Conservation (phyloP, 495 filamentous ascomycete species). For the Hypoxylon lienhwacheense region DNA sequence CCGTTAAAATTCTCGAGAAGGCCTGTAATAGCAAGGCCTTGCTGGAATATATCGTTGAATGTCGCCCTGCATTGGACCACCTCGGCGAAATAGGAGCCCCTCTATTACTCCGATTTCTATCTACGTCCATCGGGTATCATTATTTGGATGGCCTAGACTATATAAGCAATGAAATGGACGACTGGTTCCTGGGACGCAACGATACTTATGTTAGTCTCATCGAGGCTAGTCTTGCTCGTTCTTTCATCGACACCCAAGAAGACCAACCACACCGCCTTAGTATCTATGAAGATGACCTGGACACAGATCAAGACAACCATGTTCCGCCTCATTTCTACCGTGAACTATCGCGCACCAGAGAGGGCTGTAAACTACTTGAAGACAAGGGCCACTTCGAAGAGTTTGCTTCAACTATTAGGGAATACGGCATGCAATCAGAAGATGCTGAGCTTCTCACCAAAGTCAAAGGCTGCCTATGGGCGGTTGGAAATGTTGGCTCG, state of each 20-base stretch:
- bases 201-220: conserved; percentile 93
- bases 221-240: conserved; percentile 89
- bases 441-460: conserved; percentile 88
- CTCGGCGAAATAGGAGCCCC: conserved; percentile 96
- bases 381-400: conserved; percentile 96
- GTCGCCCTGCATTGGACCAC: conserved; percentile 92
- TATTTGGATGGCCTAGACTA: conserved; percentile 97
- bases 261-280: conserved; percentile 54
- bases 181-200: conserved; percentile 96
- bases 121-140: conserved; percentile 94
- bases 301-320: conserved; percentile 55
- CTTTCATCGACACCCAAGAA: conserved; percentile 70
- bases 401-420: conserved; percentile 83
- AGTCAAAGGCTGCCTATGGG: conserved; percentile 96
- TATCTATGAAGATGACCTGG: conserved; percentile 56
- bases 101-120: conserved; percentile 87
- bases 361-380: conserved; percentile 85
- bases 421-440: conserved; percentile 77
- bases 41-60: conserved; percentile 94
- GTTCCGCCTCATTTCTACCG: conserved; percentile 97
- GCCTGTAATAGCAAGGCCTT: conserved; percentile 88
- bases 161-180: conserved; percentile 98
- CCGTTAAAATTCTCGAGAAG: conserved; percentile 95
- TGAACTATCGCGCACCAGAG: conserved; percentile 86
- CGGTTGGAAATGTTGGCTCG: conserved; percentile 94